phyloP scores from a whole-genome alignment of 2,329 filamentous ascomycete species.

The Fusarium sp. region DNA sequence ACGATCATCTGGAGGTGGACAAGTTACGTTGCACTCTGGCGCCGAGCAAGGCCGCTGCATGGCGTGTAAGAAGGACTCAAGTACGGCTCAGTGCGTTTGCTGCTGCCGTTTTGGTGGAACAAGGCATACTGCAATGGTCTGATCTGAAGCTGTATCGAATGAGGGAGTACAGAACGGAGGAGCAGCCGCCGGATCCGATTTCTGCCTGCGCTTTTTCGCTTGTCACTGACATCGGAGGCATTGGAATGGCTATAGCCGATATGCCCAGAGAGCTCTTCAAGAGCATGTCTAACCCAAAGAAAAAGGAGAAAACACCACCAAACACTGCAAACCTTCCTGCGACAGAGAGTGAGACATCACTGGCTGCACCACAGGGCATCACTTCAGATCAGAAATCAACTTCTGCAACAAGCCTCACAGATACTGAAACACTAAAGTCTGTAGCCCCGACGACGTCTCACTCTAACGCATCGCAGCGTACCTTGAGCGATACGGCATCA shows the following conservation, averaged over 20 bases:
- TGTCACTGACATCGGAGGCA: slow-evolving; percentile 82
- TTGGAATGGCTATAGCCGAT: slow-evolving; percentile 86
- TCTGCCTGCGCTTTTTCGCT: slow-evolving; percentile 81
- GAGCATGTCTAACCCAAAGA: slow-evolving; percentile 42
- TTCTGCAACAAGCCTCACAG: slow-evolving; percentile 16
- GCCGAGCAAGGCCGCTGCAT: slow-evolving; percentile 76
- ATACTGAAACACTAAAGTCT: slow-evolving; percentile 9
- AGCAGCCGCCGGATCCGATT: slow-evolving; percentile 82
- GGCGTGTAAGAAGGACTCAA: slow-evolving; percentile 76
- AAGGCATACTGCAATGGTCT: slow-evolving; percentile 72
- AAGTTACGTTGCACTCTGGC: slow-evolving; percentile 76
- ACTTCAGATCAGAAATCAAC: slow-evolving; percentile 19
- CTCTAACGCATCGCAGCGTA: slow-evolving; percentile 38
- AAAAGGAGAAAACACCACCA: slow-evolving; percentile 10
- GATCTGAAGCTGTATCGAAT: slow-evolving; percentile 75
- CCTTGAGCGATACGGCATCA: slow-evolving; percentile 39
- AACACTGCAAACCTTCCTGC: slow-evolving; percentile 2
- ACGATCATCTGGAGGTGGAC: slow-evolving; percentile 74
- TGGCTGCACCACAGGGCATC: not conserved
- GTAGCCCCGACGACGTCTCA: slow-evolving; percentile 16
- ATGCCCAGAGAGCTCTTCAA: slow-evolving; percentile 69
- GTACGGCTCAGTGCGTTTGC: slow-evolving; percentile 78
- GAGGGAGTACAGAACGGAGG: slow-evolving; percentile 79
- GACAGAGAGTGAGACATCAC: slow-evolving; percentile 15
- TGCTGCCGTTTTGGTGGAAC: slow-evolving; percentile 73